A percentile compares a stretch with the other conserved stretches of the same genome.
phyloP scores from a whole-genome alignment of 352 stramenopile genomes.

The Lagenidium sp. region DNA sequence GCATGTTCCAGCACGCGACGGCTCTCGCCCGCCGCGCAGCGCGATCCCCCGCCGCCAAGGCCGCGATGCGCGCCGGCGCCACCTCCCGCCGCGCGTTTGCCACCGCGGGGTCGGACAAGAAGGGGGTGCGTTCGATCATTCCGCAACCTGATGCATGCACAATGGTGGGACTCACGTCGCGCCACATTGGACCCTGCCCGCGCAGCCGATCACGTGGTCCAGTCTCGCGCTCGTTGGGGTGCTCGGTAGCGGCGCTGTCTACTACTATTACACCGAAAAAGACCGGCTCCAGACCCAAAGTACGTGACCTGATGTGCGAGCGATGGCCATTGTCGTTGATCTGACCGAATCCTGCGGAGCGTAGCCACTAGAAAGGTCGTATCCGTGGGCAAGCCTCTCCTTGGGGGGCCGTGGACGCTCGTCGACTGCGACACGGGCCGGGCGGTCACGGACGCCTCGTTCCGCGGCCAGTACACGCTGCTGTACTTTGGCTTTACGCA shows the following conservation, averaged over 20 bases:
- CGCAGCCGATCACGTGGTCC: slow-evolving; percentile 80
- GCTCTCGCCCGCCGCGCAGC: slow-evolving; percentile 10
- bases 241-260: slow-evolving; percentile 61
- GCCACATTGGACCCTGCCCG: neutral
- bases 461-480: slow-evolving; percentile 92
- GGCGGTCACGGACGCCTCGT: slow-evolving; percentile 88
- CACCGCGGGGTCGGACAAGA: slow-evolving; percentile 36
- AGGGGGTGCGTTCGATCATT: slow-evolving; percentile 32
- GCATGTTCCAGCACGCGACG: slow-evolving; percentile 7
- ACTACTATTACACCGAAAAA: slow-evolving; percentile 89
- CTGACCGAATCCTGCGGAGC: neutral
- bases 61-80: neutral
- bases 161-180: slow-evolving; percentile 4
- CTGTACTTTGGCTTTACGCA: slow-evolving; percentile 99
- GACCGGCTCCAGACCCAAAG: slow-evolving; percentile 79
- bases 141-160: neutral
- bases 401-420: slow-evolving; percentile 91
- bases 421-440: slow-evolving; percentile 85
- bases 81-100: slow-evolving; percentile 33
- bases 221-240: slow-evolving; percentile 64
- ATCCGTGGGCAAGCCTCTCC: slow-evolving; percentile 85
- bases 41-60: neutral
- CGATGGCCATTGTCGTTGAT: neutral
- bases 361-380: slow-evolving; percentile 80
- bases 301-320: slow-evolving; percentile 25